Base-by-base conservation (phyloP, 768 basidiomycete species). In the Pulveroboletus sp. region DNA sequence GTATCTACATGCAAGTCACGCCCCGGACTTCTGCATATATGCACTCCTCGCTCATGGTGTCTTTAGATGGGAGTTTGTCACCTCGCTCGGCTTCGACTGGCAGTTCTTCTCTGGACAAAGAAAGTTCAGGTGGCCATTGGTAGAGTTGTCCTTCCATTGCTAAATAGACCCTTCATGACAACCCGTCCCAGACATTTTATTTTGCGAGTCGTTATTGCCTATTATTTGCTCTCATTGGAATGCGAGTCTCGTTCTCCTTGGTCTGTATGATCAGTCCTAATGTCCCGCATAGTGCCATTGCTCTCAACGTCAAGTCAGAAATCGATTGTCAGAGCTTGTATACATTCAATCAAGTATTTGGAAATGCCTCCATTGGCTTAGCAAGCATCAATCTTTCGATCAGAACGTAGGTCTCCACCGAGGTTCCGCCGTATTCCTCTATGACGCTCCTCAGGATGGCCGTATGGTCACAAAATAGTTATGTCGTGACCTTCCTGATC, bases 301-400 rank as follows among this genome's bases (percentile, higher is more conserved):
- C 82, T 1, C 65, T 84, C 54, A 80, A 85, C 52, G 78, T 84
- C 39, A 80, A 73, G 48, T 69, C 69, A 72, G 77, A 67, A 60
- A 74, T 86, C 31, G 65, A 86, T 59, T 87, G 85, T 54, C 85
- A 86, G 58, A 76, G 70, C 5, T 65, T 87, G 21, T 87, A 86
- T 57, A 85, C 82, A 1, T 85, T 85, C 60, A 84, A 82, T 52
- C 76, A 77, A 65, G 74, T 80, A 41, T 73, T 80, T 47, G 85
- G 85, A 15, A 84, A 85, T 65, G 77, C 79, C 15, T 71, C 84
- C 18, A 78, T 86, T 37, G 85, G 85, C 24, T 70, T 86, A 4
- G 84, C 85, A 11, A 85, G 82, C 61, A 78, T 87, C 50, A 87
- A 86, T 59, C 73, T 87, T 9, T 82, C 81, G 2, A 67, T 86